phyloP scores from a whole-genome alignment of 2,329 filamentous ascomycete genomes.

The Emydomyces testavorans region DNA sequence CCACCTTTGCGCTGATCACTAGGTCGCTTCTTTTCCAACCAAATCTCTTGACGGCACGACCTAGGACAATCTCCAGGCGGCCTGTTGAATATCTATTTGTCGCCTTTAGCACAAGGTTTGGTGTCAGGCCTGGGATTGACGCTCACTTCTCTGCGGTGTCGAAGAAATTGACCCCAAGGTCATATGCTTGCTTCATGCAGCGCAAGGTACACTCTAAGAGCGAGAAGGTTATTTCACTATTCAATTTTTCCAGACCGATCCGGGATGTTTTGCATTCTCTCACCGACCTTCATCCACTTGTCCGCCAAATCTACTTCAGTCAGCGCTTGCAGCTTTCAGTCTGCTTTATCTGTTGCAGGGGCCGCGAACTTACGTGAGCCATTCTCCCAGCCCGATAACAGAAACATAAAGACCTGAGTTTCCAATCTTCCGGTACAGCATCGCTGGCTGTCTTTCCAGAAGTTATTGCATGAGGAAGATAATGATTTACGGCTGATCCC shows the following conservation, averaged over 20 bases:
- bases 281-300: slow-evolving; percentile 53
- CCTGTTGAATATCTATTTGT: slow-evolving; percentile 39
- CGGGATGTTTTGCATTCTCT: background rate
- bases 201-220: slow-evolving; percentile 19
- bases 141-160: slow-evolving; percentile 43
- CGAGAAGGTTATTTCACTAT: background rate
- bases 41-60: slow-evolving; percentile 45
- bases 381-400: slow-evolving; percentile 52
- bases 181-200: slow-evolving; percentile 44
- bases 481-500: background rate
- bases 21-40: slow-evolving; percentile 47
- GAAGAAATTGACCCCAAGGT: slow-evolving; percentile 48
- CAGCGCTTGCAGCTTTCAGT: background rate
- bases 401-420: slow-evolving; percentile 63
- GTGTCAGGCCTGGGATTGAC: background rate
- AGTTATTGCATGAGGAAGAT: slow-evolving; percentile 22
- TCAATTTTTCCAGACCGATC: background rate
- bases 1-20: slow-evolving; percentile 29
- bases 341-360: too few species aligned
- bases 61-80: slow-evolving; percentile 45
- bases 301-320: slow-evolving; percentile 50
- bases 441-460: slow-evolving; percentile 27
- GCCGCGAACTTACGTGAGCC: slow-evolving; percentile 27
- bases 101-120: slow-evolving; percentile 1
- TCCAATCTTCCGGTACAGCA: slow-evolving; percentile 62